Percentiles rank a stretch among this genome's conserved stretches.
These are phyloP conservation scores for Lasiosphaeria ovina DNA, from an alignment of 495 filamentous ascomycete species.

Conservation along the genomic window DNA sequence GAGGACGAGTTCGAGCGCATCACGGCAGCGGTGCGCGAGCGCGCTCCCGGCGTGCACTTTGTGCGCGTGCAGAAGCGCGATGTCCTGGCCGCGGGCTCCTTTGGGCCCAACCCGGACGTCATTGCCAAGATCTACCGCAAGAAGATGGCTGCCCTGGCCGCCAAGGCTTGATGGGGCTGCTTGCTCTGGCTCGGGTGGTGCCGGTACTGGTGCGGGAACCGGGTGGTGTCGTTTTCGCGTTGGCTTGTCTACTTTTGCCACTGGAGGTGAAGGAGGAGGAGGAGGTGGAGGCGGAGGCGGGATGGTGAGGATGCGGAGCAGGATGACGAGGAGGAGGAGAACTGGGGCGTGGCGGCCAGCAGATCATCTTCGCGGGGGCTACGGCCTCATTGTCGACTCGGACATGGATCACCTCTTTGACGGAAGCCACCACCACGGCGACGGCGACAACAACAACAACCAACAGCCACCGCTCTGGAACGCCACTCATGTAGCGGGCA, in stretches of 20 bases:
- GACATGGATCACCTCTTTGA: too few relatives aligned
- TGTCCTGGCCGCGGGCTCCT: constrained; percentile 29
- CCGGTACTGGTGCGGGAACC: too few relatives aligned
- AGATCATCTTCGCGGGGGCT: neutral
- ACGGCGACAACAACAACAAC: neutral
- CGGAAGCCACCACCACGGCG: too few relatives aligned
- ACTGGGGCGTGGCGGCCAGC: too few relatives aligned
- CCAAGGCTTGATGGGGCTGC: constrained; percentile 4
- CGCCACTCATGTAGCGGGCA: neutral
- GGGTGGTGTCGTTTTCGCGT: too few relatives aligned
- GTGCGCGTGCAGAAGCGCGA: constrained; percentile 30
- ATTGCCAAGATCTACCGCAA: constrained; percentile 35
- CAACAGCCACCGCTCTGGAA: neutral
- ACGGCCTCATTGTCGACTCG: too few relatives aligned
- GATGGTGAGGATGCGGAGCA: too few relatives aligned
- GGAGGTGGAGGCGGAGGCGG: too few relatives aligned
- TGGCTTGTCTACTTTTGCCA: too few relatives aligned
- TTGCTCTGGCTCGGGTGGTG: neutral
- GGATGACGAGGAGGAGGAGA: too few relatives aligned
- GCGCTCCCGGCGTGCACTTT: constrained; percentile 17
- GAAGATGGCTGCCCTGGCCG: constrained; percentile 28
- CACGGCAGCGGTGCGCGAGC: constrained; percentile 19
- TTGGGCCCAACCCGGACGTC: constrained; percentile 31
- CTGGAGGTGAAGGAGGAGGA: too few relatives aligned
- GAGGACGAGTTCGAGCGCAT: constrained; percentile 32